Base-by-base conservation (phyloP, 352 stramenopile genomes). In the Globisporangium takayamanum region DNA sequence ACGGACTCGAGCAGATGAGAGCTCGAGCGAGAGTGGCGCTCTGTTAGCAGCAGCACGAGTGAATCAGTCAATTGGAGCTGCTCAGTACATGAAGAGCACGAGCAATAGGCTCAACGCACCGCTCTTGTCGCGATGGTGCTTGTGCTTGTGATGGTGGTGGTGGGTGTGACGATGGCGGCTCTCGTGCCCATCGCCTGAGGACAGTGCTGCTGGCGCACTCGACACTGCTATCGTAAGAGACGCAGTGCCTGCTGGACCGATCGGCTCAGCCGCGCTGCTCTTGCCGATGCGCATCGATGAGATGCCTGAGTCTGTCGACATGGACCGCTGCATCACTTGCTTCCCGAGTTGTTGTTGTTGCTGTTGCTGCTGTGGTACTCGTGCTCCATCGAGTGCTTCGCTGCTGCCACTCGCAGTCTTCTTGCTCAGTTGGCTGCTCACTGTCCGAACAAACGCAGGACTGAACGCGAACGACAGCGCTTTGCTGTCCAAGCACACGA, bases 391-490 rank as follows among this genome's bases (percentile, higher is more conserved):
- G n/a, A 42, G 26, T 14, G 11, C 11, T 11, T 44, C 44, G 5
- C 20, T 55, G n/a, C 5, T 50, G n/a, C 12, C 55, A 16, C n/a
- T 72, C 53, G 20, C 30, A 25, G 20, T 54, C 54, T 60, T 49
- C 47, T 46, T 46, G 46, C n/a, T 60, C 15, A 60, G 33, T 16
- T 51, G 52, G 14, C 22, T 55, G 12, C n/a, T 55, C 1, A 76
- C 49, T 2, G 50, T 30, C 22, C 59, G 64, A 36, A 78, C 53
- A 51, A 88, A 76, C 10, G 30, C 56, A 18, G 61, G 14, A 36
- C 82, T 69, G 59, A 84, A 88, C 2, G 55, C 59, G 57, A 88
- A 87, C 11, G 62, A 68, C 12, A 87, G 37, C 5, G 67, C n/a
- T 47, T 61, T 70, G 6, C 71, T 76, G 15, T 85, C 76, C 11